Evolutionary conservation across 176 grass and related monocot species (phyloP).

Genomic region (Cocos nucifera): DNA sequence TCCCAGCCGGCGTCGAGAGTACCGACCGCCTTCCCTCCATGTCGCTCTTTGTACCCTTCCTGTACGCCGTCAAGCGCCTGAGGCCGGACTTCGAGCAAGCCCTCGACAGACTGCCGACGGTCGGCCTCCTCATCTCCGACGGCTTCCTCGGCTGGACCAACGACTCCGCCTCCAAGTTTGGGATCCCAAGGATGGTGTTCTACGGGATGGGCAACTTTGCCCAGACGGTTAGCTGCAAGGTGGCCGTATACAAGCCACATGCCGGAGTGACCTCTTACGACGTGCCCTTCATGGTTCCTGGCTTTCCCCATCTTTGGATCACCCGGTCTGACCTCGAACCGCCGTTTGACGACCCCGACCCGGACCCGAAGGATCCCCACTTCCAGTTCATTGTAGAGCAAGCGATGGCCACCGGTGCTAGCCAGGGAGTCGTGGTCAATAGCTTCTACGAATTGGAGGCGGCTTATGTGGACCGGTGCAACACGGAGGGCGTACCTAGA

Average conservation of each 20-base stretch:
- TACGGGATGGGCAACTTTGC: not conserved
- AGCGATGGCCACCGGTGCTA: accelerated
- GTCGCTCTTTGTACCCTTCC: not conserved
- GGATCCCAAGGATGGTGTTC: constrained; percentile 14
- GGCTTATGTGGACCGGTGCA: constrained; percentile 24
- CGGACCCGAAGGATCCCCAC: constrained; percentile 8
- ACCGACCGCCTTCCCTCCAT: too few species aligned
- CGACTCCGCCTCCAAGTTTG: not conserved
- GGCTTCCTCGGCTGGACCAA: constrained; percentile 17
- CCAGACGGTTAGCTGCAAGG: too few species aligned
- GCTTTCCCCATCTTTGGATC: constrained; percentile 18
- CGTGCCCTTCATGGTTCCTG: constrained; percentile 25
- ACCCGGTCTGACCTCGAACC: constrained; percentile 22
- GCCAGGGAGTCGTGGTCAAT: constrained; percentile 27
- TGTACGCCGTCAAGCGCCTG: constrained; percentile 13
- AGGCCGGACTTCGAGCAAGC: constrained; percentile 24
- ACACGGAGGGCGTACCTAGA: not conserved
- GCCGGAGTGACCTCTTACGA: not conserved
- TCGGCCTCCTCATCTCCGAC: constrained; percentile 21
- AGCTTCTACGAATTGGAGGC: constrained; percentile 44
- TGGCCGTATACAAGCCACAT: constrained; percentile 9
- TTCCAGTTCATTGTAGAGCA: constrained; percentile 26
- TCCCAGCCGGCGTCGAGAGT: too few species aligned
- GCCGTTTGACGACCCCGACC: constrained; percentile 42
- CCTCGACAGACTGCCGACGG: constrained; percentile 8